These are phyloP conservation scores for Vaccinium vitisidaea DNA, from an alignment of 148 eudicot species.

Conservation along the genomic window DNA sequence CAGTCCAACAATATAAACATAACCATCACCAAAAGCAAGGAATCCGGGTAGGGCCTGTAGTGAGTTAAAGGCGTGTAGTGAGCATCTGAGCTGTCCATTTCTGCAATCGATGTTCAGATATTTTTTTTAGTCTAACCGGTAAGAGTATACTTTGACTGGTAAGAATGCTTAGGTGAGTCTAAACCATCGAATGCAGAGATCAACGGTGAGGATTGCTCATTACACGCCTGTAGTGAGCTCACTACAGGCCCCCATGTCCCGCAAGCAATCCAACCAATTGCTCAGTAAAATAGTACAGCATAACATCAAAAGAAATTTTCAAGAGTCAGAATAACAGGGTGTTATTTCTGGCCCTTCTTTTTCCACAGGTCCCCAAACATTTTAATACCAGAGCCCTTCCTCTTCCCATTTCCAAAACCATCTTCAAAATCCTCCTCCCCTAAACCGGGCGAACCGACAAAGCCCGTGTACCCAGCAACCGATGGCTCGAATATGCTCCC, in stretches of 20 bases:
- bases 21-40: background rate
- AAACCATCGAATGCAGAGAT: no score
- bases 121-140: no score
- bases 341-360: slow-evolving; percentile 76
- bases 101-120: no score
- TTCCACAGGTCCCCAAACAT: slow-evolving; percentile 96
- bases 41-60: no score
- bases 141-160: no score
- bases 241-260: no score
- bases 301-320: slow-evolving; percentile 6
- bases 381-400: slow-evolving; percentile 66
- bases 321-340: background rate
- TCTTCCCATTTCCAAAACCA: slow-evolving; percentile 56
- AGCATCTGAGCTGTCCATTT: no score
- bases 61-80: no score
- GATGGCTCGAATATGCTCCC: slow-evolving; percentile 40
- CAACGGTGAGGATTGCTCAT: no score
- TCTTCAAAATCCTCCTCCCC: slow-evolving; percentile 62
- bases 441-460: slow-evolving; percentile 53
- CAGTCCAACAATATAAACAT: background rate
- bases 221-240: no score
- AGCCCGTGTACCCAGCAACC: slow-evolving; percentile 38
- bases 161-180: no score
- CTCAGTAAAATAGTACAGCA: background rate
- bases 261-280: background rate